phyloP scores from a whole-genome alignment of 2,329 filamentous ascomycete species.

The Aureobasidium sp. region DNA sequence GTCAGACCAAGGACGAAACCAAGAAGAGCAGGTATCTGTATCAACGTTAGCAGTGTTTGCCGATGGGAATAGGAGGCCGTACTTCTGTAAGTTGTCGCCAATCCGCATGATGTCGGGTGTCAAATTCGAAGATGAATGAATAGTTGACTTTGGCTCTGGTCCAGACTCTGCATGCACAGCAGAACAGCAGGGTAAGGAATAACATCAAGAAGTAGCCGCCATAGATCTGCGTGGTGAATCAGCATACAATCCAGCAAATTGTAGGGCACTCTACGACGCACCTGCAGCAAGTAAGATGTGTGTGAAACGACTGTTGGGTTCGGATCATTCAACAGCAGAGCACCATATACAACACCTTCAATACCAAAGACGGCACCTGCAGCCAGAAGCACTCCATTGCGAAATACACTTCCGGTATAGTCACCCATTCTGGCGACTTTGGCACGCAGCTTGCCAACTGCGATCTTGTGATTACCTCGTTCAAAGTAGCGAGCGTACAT shows the following conservation, averaged over 20 bases:
- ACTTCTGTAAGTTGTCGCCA: slow-evolving; percentile 76
- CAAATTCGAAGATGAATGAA: slow-evolving; percentile 83
- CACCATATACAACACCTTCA: slow-evolving; percentile 37
- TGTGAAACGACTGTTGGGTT: slow-evolving; percentile 25
- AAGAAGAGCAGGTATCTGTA: slow-evolving; percentile 69
- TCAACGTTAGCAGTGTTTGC: not conserved
- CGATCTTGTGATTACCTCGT: slow-evolving; percentile 84
- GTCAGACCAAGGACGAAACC: slow-evolving; percentile 67
- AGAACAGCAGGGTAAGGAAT: slow-evolving; percentile 75
- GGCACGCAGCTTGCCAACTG: slow-evolving; percentile 76
- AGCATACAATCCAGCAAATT: not conserved
- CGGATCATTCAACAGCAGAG: slow-evolving; percentile 25
- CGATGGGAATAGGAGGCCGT: too few relatives aligned
- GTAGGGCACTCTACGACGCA: slow-evolving; percentile 19
- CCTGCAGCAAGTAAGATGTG: slow-evolving; percentile 56
- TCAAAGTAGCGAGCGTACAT: slow-evolving; percentile 94
- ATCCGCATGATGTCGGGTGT: slow-evolving; percentile 75
- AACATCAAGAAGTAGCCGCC: slow-evolving; percentile 84
- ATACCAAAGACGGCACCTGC: slow-evolving; percentile 38
- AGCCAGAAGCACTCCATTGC: slow-evolving; percentile 45
- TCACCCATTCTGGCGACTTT: slow-evolving; percentile 55
- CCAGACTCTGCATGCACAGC: slow-evolving; percentile 79
- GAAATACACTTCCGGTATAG: slow-evolving; percentile 53
- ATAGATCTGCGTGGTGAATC: slow-evolving; percentile 61
- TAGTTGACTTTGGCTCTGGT: slow-evolving; percentile 84